Evolutionary conservation across 2,329 filamentous ascomycete species (phyloP).

Genomic region (Penicillium sp.): DNA sequence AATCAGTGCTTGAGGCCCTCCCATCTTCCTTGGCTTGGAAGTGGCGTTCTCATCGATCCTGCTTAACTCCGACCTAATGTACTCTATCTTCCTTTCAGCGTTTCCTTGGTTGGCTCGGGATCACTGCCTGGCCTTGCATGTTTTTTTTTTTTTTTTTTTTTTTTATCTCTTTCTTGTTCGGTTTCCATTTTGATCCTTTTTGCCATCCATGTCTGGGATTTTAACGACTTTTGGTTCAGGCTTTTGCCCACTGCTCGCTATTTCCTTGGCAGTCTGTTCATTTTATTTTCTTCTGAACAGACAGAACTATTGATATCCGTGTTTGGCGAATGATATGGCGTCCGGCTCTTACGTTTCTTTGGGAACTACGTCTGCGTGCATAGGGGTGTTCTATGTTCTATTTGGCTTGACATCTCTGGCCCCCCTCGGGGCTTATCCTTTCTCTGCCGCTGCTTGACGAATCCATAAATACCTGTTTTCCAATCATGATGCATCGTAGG

Average conservation of each 20-base stretch:
- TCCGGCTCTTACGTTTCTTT: constrained; percentile 26
- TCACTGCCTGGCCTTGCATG: constrained; percentile 18
- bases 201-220: constrained; percentile 17
- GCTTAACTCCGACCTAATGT: constrained; percentile 28
- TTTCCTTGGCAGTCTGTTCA: constrained; percentile 12
- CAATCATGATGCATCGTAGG: constrained; percentile 3
- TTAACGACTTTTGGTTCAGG: constrained; percentile 19
- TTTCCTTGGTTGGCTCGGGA: constrained; percentile 23
- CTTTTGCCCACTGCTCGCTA: constrained; percentile 11
- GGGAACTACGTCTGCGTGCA: constrained; percentile 24
- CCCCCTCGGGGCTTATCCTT: constrained; percentile 12
- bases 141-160: constrained; percentile 11
- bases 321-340: constrained; percentile 35
- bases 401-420: constrained; percentile 16
- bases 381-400: constrained; percentile 15
- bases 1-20: constrained; percentile 14
- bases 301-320: constrained; percentile 36
- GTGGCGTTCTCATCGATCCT: constrained; percentile 14
- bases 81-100: constrained; percentile 30
- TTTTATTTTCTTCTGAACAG: constrained; percentile 3
- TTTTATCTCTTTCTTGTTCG: constrained; percentile 10
- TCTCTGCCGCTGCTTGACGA: constrained; percentile 24
- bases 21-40: constrained; percentile 2
- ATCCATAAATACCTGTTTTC: constrained; percentile 20
- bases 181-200: constrained; percentile 9